Base-by-base conservation (phyloP, 2,329 filamentous ascomycete genomes). In the Aspergillus novoparasiticus region DNA sequence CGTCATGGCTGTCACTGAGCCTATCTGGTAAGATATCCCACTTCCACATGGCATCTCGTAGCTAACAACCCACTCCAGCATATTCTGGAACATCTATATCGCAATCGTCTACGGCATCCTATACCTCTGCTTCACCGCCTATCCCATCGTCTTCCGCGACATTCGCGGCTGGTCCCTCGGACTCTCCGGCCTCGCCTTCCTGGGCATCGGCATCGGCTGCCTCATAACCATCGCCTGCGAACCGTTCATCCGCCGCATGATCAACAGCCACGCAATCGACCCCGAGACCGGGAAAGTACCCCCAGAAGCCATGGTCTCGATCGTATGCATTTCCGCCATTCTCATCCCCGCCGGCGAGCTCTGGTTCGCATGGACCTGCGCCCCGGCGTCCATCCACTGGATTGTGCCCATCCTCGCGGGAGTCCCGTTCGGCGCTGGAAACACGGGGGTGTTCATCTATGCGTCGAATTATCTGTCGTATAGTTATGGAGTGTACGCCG, bases 81-180 rank as follows among this genome's bases (percentile, higher is more conserved):
- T 94, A 34, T 89, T 88, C 74, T 94, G 88, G 88, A 86, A 90
- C 71, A 75, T 88, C 39, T 90, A 90, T 68, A 86, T 90, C 66
- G 86, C 91, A 0, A 81, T 96, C 45, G 87, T 96, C 41, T 97
- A 97, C 75, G 91, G 89, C 21, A 93, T 96, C 46, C 82, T 97
- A 1, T 95, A 95, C 72, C 87, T 97, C 36, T 96, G 92, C 78
- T 97, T 97, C 80, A 90, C 96, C 19, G 92, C 92, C 14, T 96
- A 96, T 75, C 93, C 93, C 0, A 90, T 96, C 63, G 90, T 96
- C 62, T 97, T 95, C 78, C 83, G 84, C 12, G 82, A 90, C 46
- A 79, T 87, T 62, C 90, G 94, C 21, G 92, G 92, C 64, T 97
- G 93, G 94, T 84, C 84, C 2, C 82, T 90, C 0, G 89, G 91